Evolutionary conservation across 192 early-diverging fungal species (phyloP).

Genomic region (Lunasporangiospora selenospora): DNA sequence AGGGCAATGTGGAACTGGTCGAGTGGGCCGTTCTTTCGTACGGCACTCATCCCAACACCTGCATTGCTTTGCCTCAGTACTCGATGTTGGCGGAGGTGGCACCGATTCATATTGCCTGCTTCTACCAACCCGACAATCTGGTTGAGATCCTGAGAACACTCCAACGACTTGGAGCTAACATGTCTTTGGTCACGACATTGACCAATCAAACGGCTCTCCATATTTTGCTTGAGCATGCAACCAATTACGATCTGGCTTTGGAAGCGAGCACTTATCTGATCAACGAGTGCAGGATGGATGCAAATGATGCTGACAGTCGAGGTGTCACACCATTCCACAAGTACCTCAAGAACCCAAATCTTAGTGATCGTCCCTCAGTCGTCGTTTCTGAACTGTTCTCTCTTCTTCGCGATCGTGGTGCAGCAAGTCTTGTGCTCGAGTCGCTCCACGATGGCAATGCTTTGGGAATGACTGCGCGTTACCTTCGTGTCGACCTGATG

Average conservation of each 20-base stretch:
- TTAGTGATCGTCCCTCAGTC: conserved; percentile 29
- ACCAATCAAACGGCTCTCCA: conserved; percentile 39
- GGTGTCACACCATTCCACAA: conserved; percentile 46
- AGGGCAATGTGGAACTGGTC: conserved; percentile 30
- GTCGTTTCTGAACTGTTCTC: conserved; percentile 31
- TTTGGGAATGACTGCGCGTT: conserved; percentile 34
- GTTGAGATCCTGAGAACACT: conserved; percentile 22
- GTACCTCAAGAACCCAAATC: conserved; percentile 39
- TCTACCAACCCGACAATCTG: conserved; percentile 30
- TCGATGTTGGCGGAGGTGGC: conserved; percentile 39
- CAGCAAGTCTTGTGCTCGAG: conserved; percentile 24
- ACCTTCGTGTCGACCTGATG: conserved; percentile 30
- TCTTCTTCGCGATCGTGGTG: conserved; percentile 34
- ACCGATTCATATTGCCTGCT: conserved; percentile 40
- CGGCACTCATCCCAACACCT: conserved; percentile 18
- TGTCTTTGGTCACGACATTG: conserved; percentile 31
- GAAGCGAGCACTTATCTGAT: conserved; percentile 31
- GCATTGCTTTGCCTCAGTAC: conserved; percentile 23
- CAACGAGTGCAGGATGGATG: conserved; percentile 24
- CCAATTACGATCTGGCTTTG: conserved; percentile 25
- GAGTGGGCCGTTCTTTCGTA: conserved; percentile 27
- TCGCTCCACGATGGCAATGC: conserved; percentile 35
- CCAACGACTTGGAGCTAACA: conserved; percentile 29
- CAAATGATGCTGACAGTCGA: conserved; percentile 33
- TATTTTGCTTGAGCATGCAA: conserved; percentile 36